These are phyloP conservation scores for Arachnomyces sp. DNA, from an alignment of 2,329 filamentous ascomycete species.

Conservation along the genomic window DNA sequence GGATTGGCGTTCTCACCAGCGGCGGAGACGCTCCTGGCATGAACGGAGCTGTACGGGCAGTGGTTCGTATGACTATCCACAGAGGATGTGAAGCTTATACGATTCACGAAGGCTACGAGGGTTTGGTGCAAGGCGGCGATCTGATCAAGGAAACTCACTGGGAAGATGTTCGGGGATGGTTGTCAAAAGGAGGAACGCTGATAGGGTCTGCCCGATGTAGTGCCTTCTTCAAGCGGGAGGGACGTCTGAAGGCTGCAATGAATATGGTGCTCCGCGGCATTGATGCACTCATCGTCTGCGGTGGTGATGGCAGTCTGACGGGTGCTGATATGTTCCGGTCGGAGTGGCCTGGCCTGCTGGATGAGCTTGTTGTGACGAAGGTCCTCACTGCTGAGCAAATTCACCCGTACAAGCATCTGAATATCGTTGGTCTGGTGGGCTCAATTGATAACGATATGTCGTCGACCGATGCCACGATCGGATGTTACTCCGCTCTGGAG, in stretches of 20 bases:
- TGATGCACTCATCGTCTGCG: constrained; percentile 91
- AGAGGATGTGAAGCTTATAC: constrained; percentile 72
- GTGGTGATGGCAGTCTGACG: constrained; percentile 91
- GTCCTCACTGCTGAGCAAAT: constrained; percentile 65
- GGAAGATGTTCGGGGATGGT: constrained; percentile 90
- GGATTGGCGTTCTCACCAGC: constrained; percentile 87
- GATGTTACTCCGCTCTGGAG: constrained; percentile 86
- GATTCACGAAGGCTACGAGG: constrained; percentile 92
- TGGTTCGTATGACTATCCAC: constrained; percentile 85
- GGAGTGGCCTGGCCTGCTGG: constrained; percentile 83
- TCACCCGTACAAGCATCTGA: constrained; percentile 73
- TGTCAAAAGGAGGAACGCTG: constrained; percentile 87
- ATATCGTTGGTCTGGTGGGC: constrained; percentile 92
- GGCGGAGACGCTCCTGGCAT: constrained; percentile 92
- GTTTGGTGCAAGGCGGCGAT: constrained; percentile 79
- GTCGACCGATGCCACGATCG: constrained; percentile 93
- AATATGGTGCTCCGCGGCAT: constrained; percentile 92
- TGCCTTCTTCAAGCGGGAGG: constrained; percentile 82
- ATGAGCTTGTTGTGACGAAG: constrained; percentile 70
- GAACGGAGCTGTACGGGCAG: constrained; percentile 83
- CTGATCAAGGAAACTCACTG: constrained; percentile 83
- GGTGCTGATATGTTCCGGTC: constrained; percentile 87
- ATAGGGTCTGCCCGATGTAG: constrained; percentile 93
- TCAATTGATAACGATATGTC: constrained; percentile 99
- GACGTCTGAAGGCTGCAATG: constrained; percentile 78